These are phyloP conservation scores for Pterocarpus macrocarpus DNA, from an alignment of 306 rosid species.

Conservation along the genomic window DNA sequence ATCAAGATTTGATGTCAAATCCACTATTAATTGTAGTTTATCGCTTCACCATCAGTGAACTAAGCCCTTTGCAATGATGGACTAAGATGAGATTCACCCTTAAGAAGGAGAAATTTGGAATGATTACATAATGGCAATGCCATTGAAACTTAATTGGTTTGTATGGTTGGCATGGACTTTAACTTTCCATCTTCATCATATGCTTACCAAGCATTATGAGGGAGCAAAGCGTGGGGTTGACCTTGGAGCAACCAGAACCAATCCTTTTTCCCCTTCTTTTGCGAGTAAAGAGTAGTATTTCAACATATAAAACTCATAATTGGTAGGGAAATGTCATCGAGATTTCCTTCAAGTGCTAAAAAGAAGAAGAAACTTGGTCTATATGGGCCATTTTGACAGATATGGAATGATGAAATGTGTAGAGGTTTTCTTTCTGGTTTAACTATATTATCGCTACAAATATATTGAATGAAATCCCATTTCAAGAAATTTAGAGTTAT, in stretches of 20 bases:
- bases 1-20: no score
- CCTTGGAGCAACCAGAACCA: slow-evolving; percentile 29
- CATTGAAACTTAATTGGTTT: background rate
- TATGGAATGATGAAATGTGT: background rate
- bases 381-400: slow-evolving; percentile 12
- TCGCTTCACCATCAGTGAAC: no score
- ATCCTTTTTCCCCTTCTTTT: slow-evolving; percentile 2
- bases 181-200: slow-evolving; percentile 3
- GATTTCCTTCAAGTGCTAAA: slow-evolving; percentile 8
- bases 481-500: background rate
- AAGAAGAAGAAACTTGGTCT: background rate
- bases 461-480: background rate
- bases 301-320: slow-evolving; percentile 15
- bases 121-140: background rate
- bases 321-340: background rate
- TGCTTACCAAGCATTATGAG: background rate
- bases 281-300: background rate
- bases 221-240: background rate
- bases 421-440: background rate
- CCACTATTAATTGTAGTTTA: no score
- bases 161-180: background rate
- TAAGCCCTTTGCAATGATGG: background rate
- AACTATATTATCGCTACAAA: background rate
- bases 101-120: background rate
- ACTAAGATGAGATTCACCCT: background rate